Evolutionary conservation across 1,139 yeast species (phyloP), one percentile per base, ranked within the genome.

Genomic region (Pichia sp.): DNA sequence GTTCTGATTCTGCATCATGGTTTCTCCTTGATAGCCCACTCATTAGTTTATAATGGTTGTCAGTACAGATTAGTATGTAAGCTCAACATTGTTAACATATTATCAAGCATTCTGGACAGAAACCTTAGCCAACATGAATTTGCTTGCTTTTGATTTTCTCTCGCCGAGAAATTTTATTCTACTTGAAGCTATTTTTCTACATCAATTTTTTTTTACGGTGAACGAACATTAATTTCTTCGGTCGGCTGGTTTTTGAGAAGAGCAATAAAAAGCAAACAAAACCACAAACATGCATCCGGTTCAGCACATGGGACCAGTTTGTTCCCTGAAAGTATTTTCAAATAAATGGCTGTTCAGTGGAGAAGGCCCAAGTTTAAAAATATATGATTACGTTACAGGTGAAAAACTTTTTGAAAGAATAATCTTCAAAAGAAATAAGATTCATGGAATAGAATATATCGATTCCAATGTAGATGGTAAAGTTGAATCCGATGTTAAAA

Each of bases 301-400:
- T 16, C 38, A 47, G 8, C 90, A 85, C 62, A 77, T 81, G 65
- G 96, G 96, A 0, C 95, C 96, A 0, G 83, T 88, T 0, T 83
- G 95, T 1, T 79, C 86, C 4, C 72, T 89, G 45, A 77, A 75
- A 58, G 78, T 86, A 53, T 61, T 67, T 45, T 61, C 65, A 1
- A 61, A 64, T 23, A 59, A 72, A 4, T 63, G 48, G 8, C 34
- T 66, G 34, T 68, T 82, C n/a, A 85, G 82, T 2, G 97, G 95
- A 0, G 81, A 83, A 60, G 98, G 99, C 0, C 87, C 95, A 1
- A 68, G 69, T 8, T 67, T 90, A 53, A 79, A 80, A 63, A 72
- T 83, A 1, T 87, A 80, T 69, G 72, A 79, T 58, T 74, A 77
- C 69, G 63, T 64, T 43, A 65, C 73, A 1, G 77, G 79, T 7